Evolutionary conservation across 2,329 filamentous ascomycete species (phyloP).

Genomic region (Aureobasidium sp.): DNA sequence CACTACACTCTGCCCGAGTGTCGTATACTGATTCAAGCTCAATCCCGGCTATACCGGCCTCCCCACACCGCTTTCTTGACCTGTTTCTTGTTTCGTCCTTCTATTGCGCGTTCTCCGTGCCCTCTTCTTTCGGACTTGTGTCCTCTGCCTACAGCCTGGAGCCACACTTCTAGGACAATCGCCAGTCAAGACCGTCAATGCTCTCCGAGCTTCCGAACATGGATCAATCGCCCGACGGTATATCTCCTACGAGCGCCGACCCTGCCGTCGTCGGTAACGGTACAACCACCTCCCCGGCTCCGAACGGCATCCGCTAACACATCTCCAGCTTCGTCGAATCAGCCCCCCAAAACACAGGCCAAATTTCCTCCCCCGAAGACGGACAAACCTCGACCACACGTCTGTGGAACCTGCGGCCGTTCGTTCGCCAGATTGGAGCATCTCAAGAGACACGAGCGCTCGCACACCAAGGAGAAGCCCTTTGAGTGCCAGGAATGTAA

Average conservation of each 20-base stretch:
- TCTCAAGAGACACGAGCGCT: constrained; percentile 92
- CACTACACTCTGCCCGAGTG: not conserved
- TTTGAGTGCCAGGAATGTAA: constrained; percentile 95
- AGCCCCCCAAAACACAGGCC: not conserved
- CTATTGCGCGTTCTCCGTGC: not conserved
- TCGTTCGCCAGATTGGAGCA: constrained; percentile 95
- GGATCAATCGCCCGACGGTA: not conserved
- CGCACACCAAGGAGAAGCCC: constrained; percentile 98
- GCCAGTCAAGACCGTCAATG: not conserved
- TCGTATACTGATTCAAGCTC: not conserved
- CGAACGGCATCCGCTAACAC: not conserved
- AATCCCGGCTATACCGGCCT: not conserved
- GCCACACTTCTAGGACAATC: not conserved
- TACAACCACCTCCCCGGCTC: not conserved
- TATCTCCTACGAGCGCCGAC: not conserved
- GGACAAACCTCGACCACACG: constrained; percentile 92
- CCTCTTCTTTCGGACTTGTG: not conserved
- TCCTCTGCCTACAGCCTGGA: not conserved
- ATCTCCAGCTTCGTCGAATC: not conserved
- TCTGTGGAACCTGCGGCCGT: constrained; percentile 83
- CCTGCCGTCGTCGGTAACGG: not conserved
- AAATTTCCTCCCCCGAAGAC: constrained; percentile 79
- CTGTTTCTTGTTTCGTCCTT: not conserved
- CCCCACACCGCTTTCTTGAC: not conserved
- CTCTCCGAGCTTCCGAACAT: not conserved